A percentile compares a stretch with the other conserved stretches of the same genome.
These are phyloP conservation scores for Cucumis variabilis DNA, from an alignment of 331 rosid species.

Conservation along the genomic window DNA sequence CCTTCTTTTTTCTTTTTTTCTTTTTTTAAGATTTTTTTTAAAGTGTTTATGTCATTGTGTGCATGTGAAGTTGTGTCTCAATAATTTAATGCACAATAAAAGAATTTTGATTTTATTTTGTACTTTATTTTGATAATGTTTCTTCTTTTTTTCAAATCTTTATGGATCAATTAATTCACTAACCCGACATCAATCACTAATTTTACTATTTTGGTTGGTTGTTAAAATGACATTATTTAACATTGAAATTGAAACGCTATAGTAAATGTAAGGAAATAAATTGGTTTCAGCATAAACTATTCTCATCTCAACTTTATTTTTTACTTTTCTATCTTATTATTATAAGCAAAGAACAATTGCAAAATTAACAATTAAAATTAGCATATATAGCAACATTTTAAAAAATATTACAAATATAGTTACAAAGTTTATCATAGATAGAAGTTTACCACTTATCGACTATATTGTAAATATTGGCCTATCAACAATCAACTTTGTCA, in stretches of 20 bases:
- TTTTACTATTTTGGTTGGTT: neutral
- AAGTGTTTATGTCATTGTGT: neutral
- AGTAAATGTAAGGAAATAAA: too few species aligned
- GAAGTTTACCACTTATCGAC: too few species aligned
- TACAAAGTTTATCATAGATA: too few species aligned
- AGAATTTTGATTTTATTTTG: neutral
- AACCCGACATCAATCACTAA: neutral
- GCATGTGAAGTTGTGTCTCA: neutral
- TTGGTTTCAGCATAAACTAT: too few species aligned
- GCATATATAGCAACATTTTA: too few species aligned
- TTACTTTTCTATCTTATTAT: too few species aligned
- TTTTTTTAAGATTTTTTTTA: neutral
- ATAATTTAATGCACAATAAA: neutral
- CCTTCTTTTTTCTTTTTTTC: neutral
- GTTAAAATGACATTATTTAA: neutral
- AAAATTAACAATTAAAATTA: too few species aligned
- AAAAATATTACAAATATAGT: too few species aligned
- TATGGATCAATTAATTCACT: neutral
- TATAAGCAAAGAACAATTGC: too few species aligned
- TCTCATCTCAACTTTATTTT: too few species aligned
- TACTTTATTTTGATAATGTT: neutral
- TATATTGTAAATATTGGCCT: too few species aligned
- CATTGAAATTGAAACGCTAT: neutral
- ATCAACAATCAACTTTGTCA: too few species aligned
- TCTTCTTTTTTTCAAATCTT: neutral